Conservation (phyloP, 2,329 filamentous ascomycete genomes). For the Cephalotrichum gorgonifer region DNA sequence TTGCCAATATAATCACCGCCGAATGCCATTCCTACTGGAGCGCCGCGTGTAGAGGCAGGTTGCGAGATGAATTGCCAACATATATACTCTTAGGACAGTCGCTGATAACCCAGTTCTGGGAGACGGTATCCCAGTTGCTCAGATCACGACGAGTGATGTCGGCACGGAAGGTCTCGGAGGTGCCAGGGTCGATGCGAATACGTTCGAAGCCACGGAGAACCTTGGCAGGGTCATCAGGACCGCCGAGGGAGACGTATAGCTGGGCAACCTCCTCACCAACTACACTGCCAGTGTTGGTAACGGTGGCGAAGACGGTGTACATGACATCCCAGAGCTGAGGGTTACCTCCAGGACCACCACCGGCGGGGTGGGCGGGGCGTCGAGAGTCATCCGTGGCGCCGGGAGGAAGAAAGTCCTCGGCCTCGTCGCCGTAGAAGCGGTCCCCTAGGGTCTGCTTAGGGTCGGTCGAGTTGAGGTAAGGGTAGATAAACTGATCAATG, state of each 20-base stretch:
- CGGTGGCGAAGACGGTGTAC: constrained; percentile 56
- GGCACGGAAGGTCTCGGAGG: constrained; percentile 54
- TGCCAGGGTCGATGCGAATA: constrained; percentile 57
- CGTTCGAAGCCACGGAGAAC: constrained; percentile 75
- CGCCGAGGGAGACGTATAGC: constrained; percentile 73
- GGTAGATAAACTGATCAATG: constrained; percentile 54
- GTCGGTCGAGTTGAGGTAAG: constrained; percentile 58
- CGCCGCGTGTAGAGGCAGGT: constrained; percentile 32
- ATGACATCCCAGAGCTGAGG: constrained; percentile 55
- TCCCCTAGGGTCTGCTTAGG: constrained; percentile 47
- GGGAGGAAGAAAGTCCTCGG: constrained; percentile 49
- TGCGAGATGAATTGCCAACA: constrained; percentile 44
- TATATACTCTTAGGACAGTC: constrained; percentile 40
- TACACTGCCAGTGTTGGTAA: constrained; percentile 60
- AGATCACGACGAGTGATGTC: constrained; percentile 70
- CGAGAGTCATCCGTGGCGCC: constrained; percentile 43
- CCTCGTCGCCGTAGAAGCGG: constrained; percentile 47
- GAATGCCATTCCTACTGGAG: constrained; percentile 28
- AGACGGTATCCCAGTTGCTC: constrained; percentile 70
- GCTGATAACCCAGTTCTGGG: constrained; percentile 76
- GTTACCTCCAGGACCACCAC: constrained; percentile 53
- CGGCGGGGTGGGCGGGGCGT: constrained; percentile 40
- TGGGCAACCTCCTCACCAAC: constrained; percentile 64
- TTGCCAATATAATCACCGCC: too few species aligned
- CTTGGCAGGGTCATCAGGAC: constrained; percentile 55